A percentile compares a stretch with the other conserved stretches of the same genome.
Conservation (phyloP, 2,329 filamentous ascomycete genomes). For the Colletotrichum liriopes region DNA sequence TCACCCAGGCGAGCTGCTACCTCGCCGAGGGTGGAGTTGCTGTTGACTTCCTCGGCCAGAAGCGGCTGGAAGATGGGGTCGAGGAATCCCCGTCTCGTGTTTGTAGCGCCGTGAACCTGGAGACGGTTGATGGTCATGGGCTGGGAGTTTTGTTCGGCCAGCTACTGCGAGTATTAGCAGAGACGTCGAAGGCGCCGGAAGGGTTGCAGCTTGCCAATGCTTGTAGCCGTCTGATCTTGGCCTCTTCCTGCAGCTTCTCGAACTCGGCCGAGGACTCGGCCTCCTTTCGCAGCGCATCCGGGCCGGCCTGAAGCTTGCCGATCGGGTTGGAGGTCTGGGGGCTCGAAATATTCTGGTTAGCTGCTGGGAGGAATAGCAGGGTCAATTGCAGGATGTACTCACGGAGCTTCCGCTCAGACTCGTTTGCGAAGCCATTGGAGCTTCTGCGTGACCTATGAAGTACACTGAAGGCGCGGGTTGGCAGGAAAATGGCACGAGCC, state of each 20-base stretch:
- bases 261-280: conserved; percentile 56
- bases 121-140: conserved; percentile 92
- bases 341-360: conserved; percentile 44
- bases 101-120: conserved; percentile 84
- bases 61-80: conserved; percentile 85
- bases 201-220: conserved; percentile 51
- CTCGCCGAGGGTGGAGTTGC: conserved; percentile 84
- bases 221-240: conserved; percentile 57
- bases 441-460: conserved; percentile 1
- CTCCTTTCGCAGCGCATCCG: conserved; percentile 56
- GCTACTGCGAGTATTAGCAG: conserved; percentile 34
- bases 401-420: conserved; percentile 51
- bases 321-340: conserved; percentile 55
- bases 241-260: conserved; percentile 56
- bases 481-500: conserved; percentile 12
- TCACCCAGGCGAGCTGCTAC: conserved; percentile 81
- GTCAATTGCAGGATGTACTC: conserved; percentile 41
- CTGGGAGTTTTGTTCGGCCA: conserved; percentile 49
- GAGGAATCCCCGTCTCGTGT: conserved; percentile 89
- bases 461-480: not conserved
- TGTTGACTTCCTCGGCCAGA: conserved; percentile 76
- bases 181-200: not conserved
- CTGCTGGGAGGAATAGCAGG: not conserved
- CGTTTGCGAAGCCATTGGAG: conserved; percentile 54
- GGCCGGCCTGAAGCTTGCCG: conserved; percentile 58